Evolutionary conservation across 2,329 filamentous ascomycete genomes (phyloP), one percentile per base, ranked within the genome.

Genomic region (Hypoxylon sp.): DNA sequence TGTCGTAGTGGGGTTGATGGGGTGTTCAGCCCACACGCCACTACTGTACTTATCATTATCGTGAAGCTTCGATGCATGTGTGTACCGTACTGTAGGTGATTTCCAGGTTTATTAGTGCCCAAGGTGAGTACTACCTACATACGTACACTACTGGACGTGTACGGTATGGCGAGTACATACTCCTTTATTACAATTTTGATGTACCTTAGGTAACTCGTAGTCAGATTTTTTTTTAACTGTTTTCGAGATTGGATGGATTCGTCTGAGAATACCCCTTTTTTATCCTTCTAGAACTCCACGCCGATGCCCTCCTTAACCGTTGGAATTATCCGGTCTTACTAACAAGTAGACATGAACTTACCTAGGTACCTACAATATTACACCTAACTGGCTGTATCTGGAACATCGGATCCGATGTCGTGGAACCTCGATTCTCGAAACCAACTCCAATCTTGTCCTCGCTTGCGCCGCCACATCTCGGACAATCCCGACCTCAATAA

Each of bases 321-420:
- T 59, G 29, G 35, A 51, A 67, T 63, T 63, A 62, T 53, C 64
- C 48, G 53, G 52, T 59, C 61, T 55, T n/a, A 39, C 63, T 70
- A 60, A 31, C 26, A 57, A 22, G 19, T 22, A 3, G 19, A 22
- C 19, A 22, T 22, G 19, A 22, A 22, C 19, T 22, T 22, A n/a
- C n/a, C n/a, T n/a, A n/a, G n/a, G n/a, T n/a, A n/a, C n/a, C n/a
- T n/a, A n/a, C n/a, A n/a, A n/a, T n/a, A n/a, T n/a, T n/a, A 22
- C 19, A 22, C 19, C 19, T 22, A 22, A 9, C 54, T 54, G 39
- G 55, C 50, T 58, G 65, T 68, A 54, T 65, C 65, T 71, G 54
- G 53, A 66, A 69, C 51, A 66, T 50, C 53, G 66, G 66, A 61
- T 66, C 69, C 66, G 48, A 64, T 44, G 47, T 62, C 44, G 66